Evolutionary conservation across 495 filamentous ascomycete genomes (phyloP).

Genomic region (Extremus antarcticus): DNA sequence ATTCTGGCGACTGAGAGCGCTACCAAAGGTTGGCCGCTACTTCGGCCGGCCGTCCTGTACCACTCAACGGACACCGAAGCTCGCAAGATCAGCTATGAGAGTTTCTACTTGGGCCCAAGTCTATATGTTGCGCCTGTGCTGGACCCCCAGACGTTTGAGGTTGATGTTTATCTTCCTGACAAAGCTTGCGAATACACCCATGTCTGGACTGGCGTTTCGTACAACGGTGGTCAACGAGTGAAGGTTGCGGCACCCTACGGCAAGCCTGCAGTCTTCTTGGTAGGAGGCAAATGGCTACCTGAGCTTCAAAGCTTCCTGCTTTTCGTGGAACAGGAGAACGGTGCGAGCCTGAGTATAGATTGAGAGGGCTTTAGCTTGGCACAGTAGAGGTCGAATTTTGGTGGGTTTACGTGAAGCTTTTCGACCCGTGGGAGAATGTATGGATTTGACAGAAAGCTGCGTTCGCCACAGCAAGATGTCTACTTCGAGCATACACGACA

Average conservation of each 20-base stretch:
- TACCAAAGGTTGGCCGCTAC: not conserved
- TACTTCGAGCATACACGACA: too few species aligned
- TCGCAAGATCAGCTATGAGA: constrained; percentile 1
- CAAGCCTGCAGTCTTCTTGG: constrained; percentile 3
- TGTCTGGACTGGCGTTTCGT: not conserved
- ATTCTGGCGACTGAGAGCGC: not conserved
- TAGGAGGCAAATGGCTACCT: not conserved
- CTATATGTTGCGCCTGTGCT: constrained; percentile 4
- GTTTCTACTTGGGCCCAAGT: constrained; percentile 2
- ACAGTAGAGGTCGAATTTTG: too few species aligned
- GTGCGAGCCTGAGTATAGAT: too few species aligned
- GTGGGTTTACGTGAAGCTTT: too few species aligned
- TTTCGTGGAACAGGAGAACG: constrained; percentile 3
- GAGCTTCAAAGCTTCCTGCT: not conserved
- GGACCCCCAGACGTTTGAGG: not conserved
- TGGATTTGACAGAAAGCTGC: too few species aligned
- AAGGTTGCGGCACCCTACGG: not conserved
- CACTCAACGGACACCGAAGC: not conserved
- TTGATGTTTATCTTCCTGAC: not conserved
- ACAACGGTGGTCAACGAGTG: not conserved
- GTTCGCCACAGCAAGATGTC: too few species aligned
- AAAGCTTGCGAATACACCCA: not conserved
- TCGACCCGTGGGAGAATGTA: too few species aligned
- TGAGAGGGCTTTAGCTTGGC: too few species aligned
- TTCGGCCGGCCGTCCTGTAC: constrained; percentile 2